Evolutionary conservation across 2,329 filamentous ascomycete genomes (phyloP).

Genomic region (Mycosphaerella arachidis): DNA sequence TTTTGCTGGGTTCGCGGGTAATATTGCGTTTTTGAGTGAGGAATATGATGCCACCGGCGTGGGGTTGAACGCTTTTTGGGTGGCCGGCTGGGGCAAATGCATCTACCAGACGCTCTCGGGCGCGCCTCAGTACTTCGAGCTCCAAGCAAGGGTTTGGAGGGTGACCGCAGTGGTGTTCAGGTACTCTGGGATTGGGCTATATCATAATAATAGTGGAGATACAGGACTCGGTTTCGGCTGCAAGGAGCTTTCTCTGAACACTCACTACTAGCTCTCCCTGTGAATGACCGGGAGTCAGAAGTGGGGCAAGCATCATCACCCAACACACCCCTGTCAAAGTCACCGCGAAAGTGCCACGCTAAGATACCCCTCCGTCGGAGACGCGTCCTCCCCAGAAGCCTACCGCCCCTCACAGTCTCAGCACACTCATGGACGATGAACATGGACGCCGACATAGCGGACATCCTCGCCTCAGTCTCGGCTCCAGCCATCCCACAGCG

Average conservation of each 20-base stretch:
- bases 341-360: neutral
- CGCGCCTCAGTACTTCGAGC: too few species aligned
- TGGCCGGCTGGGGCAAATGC: neutral
- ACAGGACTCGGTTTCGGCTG: neutral
- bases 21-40: neutral
- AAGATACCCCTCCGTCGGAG: neutral
- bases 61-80: neutral
- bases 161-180: neutral
- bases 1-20: neutral
- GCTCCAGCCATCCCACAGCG: slow-evolving; percentile 47
- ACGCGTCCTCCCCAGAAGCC: neutral
- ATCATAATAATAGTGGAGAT: neutral
- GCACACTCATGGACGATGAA: neutral
- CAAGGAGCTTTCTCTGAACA: neutral
- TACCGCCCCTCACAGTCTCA: neutral
- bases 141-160: neutral
- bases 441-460: slow-evolving; percentile 42
- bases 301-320: too few species aligned
- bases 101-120: too few species aligned
- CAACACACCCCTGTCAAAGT: neutral
- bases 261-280: too few species aligned
- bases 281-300: too few species aligned
- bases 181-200: neutral
- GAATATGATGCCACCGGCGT: neutral
- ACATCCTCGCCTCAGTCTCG: slow-evolving; percentile 51